Evolutionary conservation across 257 asterid species (phyloP).

Genomic region (Henckelia pumila): DNA sequence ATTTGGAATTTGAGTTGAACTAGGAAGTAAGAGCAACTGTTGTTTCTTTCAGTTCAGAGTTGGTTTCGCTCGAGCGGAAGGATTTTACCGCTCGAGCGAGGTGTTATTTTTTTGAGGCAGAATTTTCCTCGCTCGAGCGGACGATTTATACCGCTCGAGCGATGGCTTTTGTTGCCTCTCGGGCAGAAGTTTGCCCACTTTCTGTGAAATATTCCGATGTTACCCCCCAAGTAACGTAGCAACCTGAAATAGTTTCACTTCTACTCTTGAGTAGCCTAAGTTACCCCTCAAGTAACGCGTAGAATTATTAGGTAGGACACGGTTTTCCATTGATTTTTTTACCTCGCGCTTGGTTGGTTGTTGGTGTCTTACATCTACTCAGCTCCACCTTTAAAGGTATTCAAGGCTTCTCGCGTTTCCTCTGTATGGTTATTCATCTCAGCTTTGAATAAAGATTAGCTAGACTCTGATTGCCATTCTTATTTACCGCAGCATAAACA

Average conservation of each 20-base stretch:
- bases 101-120: no score
- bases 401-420: slow-evolving; percentile 16
- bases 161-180: no score
- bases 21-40: no score
- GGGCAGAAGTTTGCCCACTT: no score
- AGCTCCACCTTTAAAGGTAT: slow-evolving; percentile 95
- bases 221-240: no score
- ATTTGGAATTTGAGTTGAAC: no score
- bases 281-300: slow-evolving; percentile 22
- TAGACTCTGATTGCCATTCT: slow-evolving; percentile 11
- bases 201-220: no score
- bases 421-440: slow-evolving; percentile 17
- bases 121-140: no score
- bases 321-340: slow-evolving; percentile 71
- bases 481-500: slow-evolving; percentile 74
- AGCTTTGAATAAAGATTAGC: neutral
- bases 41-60: no score
- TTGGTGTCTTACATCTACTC: slow-evolving; percentile 91
- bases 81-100: no score
- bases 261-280: neutral
- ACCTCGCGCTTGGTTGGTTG: slow-evolving; percentile 93
- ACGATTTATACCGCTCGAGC: no score
- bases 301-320: slow-evolving; percentile 81
- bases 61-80: no score
- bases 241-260: slow-evolving; percentile 24